Base-by-base conservation (phyloP, 495 filamentous ascomycete genomes). In the Pyronema omphalodes region DNA sequence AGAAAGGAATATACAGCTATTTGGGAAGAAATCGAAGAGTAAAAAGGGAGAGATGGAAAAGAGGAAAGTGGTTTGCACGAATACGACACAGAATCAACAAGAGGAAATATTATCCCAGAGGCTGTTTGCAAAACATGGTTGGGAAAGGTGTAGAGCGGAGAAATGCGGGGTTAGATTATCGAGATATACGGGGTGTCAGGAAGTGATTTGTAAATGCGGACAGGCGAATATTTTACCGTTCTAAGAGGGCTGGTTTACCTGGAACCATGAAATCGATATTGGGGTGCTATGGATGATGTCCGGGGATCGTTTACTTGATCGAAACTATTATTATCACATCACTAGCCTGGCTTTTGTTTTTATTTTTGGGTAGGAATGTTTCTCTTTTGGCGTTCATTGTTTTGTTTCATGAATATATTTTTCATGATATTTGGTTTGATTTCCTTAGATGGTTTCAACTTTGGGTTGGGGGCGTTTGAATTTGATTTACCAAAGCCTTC, bases 131-230 rank as follows among this genome's bases (percentile, higher is more conserved):
- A 33, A 33, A 12, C 12, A 51, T 11, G 48, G 48, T 12, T 51
- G 48, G 48, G 11, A 33, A 33, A 11, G 11, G 15, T 51, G 48
- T 37, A 19, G 44, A 5, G 23, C 23, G 23, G 23, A 29, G 44
- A 51, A 51, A 33, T 51, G 48, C 9, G 48, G 48, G 33, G 29
- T 17, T 17, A 37, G 29, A 19, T 51, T 51, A 19, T 12, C 9
- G 29, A 33, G 48, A 33, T 17, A 51, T 51, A 37, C 34, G 2
- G 48, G 48, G 12, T 51, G 48, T 36, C n/a, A n/a, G 9, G 48
- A 51, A 9, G 48, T 51, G 19, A 18, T 51, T 51, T 51, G 48
- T 18, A 33, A 33, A 33, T 51, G 48, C n/a, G 48, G 48, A 18
- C 9, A 51, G 11, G 12, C 11, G 3, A 33, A 51, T 14, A 37